Percentiles rank a stretch among this genome's conserved stretches.
These are phyloP conservation scores for Aspergillus sclerotialis DNA, from an alignment of 2,329 filamentous ascomycete genomes.

Conservation along the genomic window DNA sequence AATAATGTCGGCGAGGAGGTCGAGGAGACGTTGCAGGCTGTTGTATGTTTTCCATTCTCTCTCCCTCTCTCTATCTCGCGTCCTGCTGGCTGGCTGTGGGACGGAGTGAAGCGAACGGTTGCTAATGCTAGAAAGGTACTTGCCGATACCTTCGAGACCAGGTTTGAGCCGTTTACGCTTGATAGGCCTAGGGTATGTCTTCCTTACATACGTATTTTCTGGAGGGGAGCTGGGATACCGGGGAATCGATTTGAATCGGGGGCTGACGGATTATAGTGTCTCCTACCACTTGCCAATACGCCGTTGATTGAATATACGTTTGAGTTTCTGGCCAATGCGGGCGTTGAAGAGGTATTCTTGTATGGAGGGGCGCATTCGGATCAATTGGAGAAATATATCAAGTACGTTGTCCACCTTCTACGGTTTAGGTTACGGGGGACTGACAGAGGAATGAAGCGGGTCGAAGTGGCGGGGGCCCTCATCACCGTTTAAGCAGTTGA, in stretches of 20 bases:
- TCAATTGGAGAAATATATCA: slow-evolving; percentile 79
- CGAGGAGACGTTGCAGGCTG: slow-evolving; percentile 57
- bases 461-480: slow-evolving; percentile 70
- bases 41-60: slow-evolving; percentile 38
- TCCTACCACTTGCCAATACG: slow-evolving; percentile 85
- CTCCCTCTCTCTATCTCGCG: neutral
- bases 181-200: slow-evolving; percentile 75
- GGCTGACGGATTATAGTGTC: slow-evolving; percentile 55
- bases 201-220: neutral
- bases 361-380: slow-evolving; percentile 86
- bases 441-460: slow-evolving; percentile 31
- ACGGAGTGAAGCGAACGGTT: neutral
- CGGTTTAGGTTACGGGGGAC: neutral
- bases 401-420: slow-evolving; percentile 31
- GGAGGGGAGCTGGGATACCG: neutral
- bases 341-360: slow-evolving; percentile 88
- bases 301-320: slow-evolving; percentile 96
- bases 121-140: slow-evolving; percentile 56
- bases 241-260: neutral
- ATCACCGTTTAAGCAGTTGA: slow-evolving; percentile 72
- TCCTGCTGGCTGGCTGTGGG: neutral
- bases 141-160: slow-evolving; percentile 88
- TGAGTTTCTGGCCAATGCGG: slow-evolving; percentile 90
- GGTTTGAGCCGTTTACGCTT: slow-evolving; percentile 82
- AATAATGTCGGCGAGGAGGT: slow-evolving; percentile 48